These are phyloP conservation scores for Cryphonectria parasitica DNA, from an alignment of 2,329 filamentous ascomycete genomes.

Conservation along the genomic window DNA sequence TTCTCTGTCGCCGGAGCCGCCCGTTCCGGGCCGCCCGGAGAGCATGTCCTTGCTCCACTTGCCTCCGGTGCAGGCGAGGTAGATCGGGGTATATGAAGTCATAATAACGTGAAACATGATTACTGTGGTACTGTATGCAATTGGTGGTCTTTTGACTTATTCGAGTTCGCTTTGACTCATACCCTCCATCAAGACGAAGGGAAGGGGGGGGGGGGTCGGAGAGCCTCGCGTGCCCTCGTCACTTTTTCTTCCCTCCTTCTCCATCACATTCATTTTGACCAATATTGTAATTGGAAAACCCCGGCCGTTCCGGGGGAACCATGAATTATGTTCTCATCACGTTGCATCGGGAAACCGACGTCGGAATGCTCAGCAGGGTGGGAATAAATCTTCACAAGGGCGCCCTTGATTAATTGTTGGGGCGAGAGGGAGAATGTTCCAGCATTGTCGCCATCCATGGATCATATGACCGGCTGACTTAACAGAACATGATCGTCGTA, in stretches of 20 bases:
- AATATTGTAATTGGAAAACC: background rate
- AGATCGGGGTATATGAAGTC: constrained; percentile 16
- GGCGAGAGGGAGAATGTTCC: background rate
- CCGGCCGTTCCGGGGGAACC: background rate
- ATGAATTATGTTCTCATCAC: background rate
- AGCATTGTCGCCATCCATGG: background rate
- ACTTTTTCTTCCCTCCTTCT: background rate
- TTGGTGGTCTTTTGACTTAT: background rate
- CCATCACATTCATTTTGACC: background rate
- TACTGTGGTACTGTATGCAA: background rate
- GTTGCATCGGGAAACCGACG: background rate
- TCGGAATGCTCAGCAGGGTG: background rate
- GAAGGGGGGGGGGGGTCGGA: background rate
- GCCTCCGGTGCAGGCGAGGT: background rate
- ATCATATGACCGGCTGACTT: constrained; percentile 1
- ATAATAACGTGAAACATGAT: constrained; percentile 23
- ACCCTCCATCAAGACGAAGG: background rate
- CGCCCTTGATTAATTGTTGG: background rate
- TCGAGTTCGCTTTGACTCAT: background rate
- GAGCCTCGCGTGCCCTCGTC: background rate
- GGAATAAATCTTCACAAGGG: background rate
- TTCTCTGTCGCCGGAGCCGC: background rate
- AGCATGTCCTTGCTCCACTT: background rate
- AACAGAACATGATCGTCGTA: constrained; percentile 14
- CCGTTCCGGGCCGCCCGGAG: constrained; percentile 16